Evolutionary conservation across 768 basidiomycete genomes (phyloP).

Genomic region (Rhodotorula taiwanensis): DNA sequence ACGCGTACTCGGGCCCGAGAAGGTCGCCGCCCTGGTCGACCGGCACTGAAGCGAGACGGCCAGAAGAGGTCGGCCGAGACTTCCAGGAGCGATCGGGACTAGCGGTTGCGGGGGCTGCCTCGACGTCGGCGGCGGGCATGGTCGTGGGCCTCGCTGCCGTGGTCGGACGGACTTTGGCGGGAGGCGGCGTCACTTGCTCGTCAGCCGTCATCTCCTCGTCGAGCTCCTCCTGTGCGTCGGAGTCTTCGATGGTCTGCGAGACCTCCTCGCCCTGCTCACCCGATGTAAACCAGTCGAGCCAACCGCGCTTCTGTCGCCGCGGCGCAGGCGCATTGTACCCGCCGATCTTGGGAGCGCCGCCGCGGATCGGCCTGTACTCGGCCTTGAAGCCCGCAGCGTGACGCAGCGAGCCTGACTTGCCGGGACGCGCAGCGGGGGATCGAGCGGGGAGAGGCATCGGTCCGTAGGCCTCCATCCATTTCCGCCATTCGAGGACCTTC

Average conservation of each 20-base stretch:
- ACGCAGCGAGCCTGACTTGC: too few species aligned
- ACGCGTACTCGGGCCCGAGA: conserved; percentile 10
- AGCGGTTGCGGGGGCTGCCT: neutral
- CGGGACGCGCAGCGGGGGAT: neutral
- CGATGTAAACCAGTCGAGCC: conserved; percentile 7
- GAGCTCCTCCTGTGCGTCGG: neutral
- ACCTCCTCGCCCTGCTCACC: neutral
- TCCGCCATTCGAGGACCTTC: conserved; percentile 76
- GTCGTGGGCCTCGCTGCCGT: neutral
- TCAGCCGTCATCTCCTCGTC: neutral
- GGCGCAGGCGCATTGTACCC: neutral
- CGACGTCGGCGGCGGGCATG: neutral
- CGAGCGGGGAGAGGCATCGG: neutral
- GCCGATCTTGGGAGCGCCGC: neutral
- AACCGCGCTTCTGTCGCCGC: neutral
- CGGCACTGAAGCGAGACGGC: neutral
- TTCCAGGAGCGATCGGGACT: neutral
- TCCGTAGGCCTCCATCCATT: conserved; percentile 57
- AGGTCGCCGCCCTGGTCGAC: conserved; percentile 1
- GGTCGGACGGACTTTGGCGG: neutral
- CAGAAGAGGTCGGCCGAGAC: neutral
- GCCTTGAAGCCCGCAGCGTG: neutral
- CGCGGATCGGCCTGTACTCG: too few species aligned
- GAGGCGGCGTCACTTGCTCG: neutral
- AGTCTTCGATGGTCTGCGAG: neutral